Conservation (phyloP, 2,329 filamentous ascomycete genomes). For the Chlorencoelia australis region DNA sequence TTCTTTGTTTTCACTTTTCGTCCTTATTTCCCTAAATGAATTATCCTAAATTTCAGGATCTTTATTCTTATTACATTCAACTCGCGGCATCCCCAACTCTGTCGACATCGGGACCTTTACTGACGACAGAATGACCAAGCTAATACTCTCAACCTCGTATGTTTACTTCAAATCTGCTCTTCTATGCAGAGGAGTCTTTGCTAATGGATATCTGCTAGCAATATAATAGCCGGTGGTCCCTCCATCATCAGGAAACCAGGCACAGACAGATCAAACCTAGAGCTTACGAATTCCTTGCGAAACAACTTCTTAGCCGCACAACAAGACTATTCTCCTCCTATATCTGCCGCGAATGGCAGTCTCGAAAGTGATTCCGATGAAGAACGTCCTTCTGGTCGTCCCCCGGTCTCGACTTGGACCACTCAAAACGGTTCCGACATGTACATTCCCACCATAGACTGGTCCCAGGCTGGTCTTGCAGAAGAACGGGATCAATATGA, state of each 20-base stretch:
- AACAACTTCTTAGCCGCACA: conserved; percentile 72
- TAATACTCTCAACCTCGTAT: conserved; percentile 80
- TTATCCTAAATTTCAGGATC: no score
- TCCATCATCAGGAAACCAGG: conserved; percentile 74
- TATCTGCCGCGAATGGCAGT: conserved; percentile 29
- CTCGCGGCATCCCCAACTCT: no score
- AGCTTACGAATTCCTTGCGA: conserved; percentile 80
- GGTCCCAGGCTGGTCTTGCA: conserved; percentile 57
- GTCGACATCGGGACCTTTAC: no score
- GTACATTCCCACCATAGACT: conserved; percentile 71
- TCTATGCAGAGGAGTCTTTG: conserved; percentile 8
- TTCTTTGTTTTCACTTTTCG: no score
- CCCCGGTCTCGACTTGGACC: conserved; percentile 52
- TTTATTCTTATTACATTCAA: no score
- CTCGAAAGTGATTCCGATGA: conserved; percentile 26
- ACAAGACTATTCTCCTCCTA: conserved; percentile 40
- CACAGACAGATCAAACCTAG: conserved; percentile 79
- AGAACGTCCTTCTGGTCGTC: conserved; percentile 21
- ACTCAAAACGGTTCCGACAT: conserved; percentile 48
- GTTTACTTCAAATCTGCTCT: conserved; percentile 26
- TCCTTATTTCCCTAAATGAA: no score
- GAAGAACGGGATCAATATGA: conserved; percentile 84
- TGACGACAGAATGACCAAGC: conserved; percentile 61
- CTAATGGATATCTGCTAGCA: conserved; percentile 14
- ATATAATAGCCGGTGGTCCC: conserved; percentile 62